These are phyloP conservation scores for Cryptosporidium muris DNA, from an alignment of 169 alveolate species.

Conservation along the genomic window DNA sequence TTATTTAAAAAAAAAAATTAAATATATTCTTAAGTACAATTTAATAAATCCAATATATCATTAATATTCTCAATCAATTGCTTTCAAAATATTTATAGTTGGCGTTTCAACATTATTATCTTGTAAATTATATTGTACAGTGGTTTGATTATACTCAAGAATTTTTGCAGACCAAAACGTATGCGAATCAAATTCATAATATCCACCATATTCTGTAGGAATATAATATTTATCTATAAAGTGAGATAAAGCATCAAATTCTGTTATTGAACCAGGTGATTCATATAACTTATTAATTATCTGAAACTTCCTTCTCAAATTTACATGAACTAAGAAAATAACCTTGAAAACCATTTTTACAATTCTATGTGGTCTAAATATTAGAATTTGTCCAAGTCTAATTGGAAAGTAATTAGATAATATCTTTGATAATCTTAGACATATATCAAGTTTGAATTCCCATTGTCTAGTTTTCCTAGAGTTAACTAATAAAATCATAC, in stretches of 20 bases:
- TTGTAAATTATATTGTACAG: not conserved
- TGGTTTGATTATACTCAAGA: slow-evolving; percentile 4
- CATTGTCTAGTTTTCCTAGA: slow-evolving; percentile 30
- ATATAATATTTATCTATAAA: slow-evolving; percentile 57
- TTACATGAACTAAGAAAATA: slow-evolving; percentile 11
- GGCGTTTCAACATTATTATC: not conserved
- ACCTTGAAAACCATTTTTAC: slow-evolving; percentile 30
- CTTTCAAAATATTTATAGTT: not conserved
- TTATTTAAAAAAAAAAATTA: not conserved
- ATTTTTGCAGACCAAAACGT: slow-evolving; percentile 34
- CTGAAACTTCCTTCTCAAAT: slow-evolving; percentile 38
- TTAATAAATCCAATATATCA: not conserved
- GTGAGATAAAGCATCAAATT: slow-evolving; percentile 66
- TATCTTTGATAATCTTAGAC: slow-evolving; percentile 21
- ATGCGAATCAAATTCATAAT: slow-evolving; percentile 40
- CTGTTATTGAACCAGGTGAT: slow-evolving; percentile 53
- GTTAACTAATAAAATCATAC: slow-evolving; percentile 34
- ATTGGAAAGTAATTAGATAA: slow-evolving; percentile 36
- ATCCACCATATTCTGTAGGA: slow-evolving; percentile 62
- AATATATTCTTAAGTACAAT: not conserved
- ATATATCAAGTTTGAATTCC: slow-evolving; percentile 44
- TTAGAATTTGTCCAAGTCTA: slow-evolving; percentile 40
- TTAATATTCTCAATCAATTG: not conserved
- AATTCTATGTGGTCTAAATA: slow-evolving; percentile 42
- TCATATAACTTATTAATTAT: slow-evolving; percentile 59